Base-by-base conservation (phyloP, 352 stramenopile genomes). In the Globisporangium perplexum region DNA sequence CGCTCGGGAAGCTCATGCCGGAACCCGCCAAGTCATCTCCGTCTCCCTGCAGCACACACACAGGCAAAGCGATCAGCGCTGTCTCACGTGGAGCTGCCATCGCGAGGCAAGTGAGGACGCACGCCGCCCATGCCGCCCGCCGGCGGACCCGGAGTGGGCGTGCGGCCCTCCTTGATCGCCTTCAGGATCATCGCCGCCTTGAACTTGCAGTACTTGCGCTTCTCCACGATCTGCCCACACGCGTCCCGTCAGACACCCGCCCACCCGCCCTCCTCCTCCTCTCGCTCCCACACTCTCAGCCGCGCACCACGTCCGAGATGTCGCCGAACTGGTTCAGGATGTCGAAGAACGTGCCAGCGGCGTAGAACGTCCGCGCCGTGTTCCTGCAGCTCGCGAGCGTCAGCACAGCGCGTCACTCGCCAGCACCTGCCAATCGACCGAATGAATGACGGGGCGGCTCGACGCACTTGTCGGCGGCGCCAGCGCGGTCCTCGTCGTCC, bases 361-460 rank as follows among this genome's bases (percentile, higher is more conserved):
- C 95, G 77, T 98, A 98, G 74, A 98, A 99, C 22, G 88, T 98
- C 36, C 90, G 82, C 44, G 96, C 96, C 18, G 95, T 99, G 55
- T 83, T 88, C 59, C 83, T 94, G 55, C 48, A 15, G 4, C 41
- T 43, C 38, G 38, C 50, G 12, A 62, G 39, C 23, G 26, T 60
- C 15, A 44, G 45, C 30, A 43, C 0, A 17, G 17, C 10, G 47
- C 10, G 6, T 14, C 31, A 22, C 17, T 54, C n/a, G n/a, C 17
- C 26, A 5, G 35, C 46, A 47, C 15, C 6, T 23, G 18, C 38
- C 43, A 28, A 47, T 7, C 41, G n/a, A 0, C 20, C 38, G 14
- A 17, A n/a, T 3, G 4, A 39, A 18, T 12, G 4, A 39, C 18
- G 12, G 12, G 15, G 33, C 33, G 33, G 4, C 33, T 4, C 14